phyloP scores from a whole-genome alignment of 192 early-diverging fungal species.

The Linnemannia schmuckeri region DNA sequence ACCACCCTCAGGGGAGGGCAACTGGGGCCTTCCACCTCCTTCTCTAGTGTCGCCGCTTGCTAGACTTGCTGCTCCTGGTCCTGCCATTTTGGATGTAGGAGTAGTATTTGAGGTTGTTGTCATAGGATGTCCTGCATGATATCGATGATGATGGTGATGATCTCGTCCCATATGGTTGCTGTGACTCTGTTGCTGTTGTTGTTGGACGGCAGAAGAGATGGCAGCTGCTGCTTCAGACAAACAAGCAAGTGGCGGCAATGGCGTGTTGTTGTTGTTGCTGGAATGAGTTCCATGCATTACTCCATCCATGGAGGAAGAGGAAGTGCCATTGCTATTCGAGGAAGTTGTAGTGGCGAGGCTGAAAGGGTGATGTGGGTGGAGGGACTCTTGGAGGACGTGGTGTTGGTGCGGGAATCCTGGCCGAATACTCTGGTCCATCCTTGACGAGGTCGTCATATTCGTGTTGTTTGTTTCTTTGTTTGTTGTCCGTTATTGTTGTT shows the following conservation, averaged over 20 bases:
- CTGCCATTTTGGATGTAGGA: background rate
- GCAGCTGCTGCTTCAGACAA: slow-evolving; percentile 7
- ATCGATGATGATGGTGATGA: background rate
- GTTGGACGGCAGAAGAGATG: background rate
- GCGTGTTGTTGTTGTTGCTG: background rate
- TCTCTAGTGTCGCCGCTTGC: background rate
- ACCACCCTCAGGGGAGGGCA: background rate
- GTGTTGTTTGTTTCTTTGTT: background rate
- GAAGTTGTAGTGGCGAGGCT: background rate
- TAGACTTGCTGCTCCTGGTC: background rate
- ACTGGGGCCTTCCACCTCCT: background rate
- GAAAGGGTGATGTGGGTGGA: slow-evolving; percentile 18
- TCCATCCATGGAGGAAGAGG: background rate
- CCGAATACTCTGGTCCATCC: slow-evolving; percentile 17
- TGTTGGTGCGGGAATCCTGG: slow-evolving; percentile 5
- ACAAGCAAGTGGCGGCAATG: background rate
- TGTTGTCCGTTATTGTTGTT: background rate
- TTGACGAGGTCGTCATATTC: slow-evolving; percentile 16
- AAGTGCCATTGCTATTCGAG: background rate
- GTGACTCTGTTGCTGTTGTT: background rate
- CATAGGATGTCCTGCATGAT: background rate
- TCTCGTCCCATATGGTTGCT: background rate
- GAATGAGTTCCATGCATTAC: background rate
- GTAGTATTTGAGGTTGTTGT: background rate
- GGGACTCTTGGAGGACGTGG: background rate